These are phyloP conservation scores for Kodamaea alishanica DNA, from an alignment of 1,139 yeast species.

Conservation along the genomic window DNA sequence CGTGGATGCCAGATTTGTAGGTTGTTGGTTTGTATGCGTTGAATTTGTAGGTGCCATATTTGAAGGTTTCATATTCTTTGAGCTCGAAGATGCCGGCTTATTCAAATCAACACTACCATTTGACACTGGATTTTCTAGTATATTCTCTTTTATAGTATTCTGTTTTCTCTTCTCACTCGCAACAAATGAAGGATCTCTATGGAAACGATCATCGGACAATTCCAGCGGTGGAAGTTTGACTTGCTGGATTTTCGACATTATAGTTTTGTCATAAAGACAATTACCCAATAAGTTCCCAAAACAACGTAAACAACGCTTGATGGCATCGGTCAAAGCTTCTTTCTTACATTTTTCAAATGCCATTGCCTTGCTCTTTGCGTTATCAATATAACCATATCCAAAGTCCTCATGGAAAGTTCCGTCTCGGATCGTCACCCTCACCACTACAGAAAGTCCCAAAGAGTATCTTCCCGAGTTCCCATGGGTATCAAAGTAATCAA, in stretches of 20 bases:
- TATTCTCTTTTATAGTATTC: conserved; percentile 7
- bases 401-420: conserved; percentile 80
- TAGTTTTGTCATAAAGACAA: conserved; percentile 70
- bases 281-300: conserved; percentile 81
- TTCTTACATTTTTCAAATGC: conserved; percentile 81
- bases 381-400: conserved; percentile 77
- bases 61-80: too few relatives aligned
- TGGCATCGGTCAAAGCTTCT: conserved; percentile 78
- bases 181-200: conserved; percentile 15
- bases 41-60: too few relatives aligned
- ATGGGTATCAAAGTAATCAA: conserved; percentile 68
- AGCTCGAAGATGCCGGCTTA: too few relatives aligned
- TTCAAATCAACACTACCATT: too few relatives aligned
- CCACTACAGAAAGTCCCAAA: conserved; percentile 67
- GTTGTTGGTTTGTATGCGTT: neutral
- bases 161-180: conserved; percentile 25
- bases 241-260: conserved; percentile 52
- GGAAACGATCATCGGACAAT: neutral
- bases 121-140: conserved; percentile 5
- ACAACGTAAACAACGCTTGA: conserved; percentile 71
- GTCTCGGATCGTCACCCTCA: conserved; percentile 66
- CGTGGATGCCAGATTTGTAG: neutral
- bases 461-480: conserved; percentile 51
- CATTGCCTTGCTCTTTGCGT: conserved; percentile 63
- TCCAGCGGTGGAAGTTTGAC: conserved; percentile 41